Evolutionary conservation across 1,139 yeast genomes (phyloP).

Genomic region (Saccharomyces hybrid): DNA sequence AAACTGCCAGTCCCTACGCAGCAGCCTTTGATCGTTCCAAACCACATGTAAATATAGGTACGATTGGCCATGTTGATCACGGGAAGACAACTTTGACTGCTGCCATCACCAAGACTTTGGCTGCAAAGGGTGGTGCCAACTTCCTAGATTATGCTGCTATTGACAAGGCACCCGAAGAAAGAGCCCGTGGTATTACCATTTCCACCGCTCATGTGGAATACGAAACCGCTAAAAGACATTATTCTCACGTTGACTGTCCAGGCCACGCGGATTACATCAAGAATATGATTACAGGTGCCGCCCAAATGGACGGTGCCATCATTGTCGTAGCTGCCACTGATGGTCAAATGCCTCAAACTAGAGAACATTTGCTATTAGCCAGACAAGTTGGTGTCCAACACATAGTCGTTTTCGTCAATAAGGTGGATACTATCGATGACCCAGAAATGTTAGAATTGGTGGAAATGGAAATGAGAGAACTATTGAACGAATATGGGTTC

Average conservation of each 20-base stretch:
- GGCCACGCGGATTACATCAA: slow-evolving; percentile 99
- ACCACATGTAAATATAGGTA: slow-evolving; percentile 95
- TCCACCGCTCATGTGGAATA: slow-evolving; percentile 96
- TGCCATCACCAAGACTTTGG: slow-evolving; percentile 91
- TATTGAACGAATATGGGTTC: slow-evolving; percentile 81
- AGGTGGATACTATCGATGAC: slow-evolving; percentile 95
- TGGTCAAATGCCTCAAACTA: slow-evolving; percentile 99
- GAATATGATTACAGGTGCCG: slow-evolving; percentile 99
- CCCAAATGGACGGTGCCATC: slow-evolving; percentile 99
- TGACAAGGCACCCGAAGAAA: slow-evolving; percentile 98
- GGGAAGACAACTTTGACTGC: slow-evolving; percentile 98
- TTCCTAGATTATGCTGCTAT: slow-evolving; percentile 90
- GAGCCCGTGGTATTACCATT: slow-evolving; percentile 98
- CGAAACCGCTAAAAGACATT: slow-evolving; percentile 86
- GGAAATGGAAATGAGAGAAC: slow-evolving; percentile 99
- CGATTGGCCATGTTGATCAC: slow-evolving; percentile 96
- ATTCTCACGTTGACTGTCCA: slow-evolving; percentile 96
- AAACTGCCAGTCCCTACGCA: slow-evolving; percentile 35
- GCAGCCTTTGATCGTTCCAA: slow-evolving; percentile 78
- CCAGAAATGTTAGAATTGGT: slow-evolving; percentile 99
- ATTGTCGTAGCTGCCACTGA: slow-evolving; percentile 98
- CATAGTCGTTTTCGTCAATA: slow-evolving; percentile 95
- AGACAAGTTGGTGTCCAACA: slow-evolving; percentile 99
- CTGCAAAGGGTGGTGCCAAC: slow-evolving; percentile 83
- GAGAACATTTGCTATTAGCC: slow-evolving; percentile 95